Percentiles rank a stretch among this genome's conserved stretches.
phyloP scores from a whole-genome alignment of 805 yeast genomes.

The Monosporozyma unispora region DNA sequence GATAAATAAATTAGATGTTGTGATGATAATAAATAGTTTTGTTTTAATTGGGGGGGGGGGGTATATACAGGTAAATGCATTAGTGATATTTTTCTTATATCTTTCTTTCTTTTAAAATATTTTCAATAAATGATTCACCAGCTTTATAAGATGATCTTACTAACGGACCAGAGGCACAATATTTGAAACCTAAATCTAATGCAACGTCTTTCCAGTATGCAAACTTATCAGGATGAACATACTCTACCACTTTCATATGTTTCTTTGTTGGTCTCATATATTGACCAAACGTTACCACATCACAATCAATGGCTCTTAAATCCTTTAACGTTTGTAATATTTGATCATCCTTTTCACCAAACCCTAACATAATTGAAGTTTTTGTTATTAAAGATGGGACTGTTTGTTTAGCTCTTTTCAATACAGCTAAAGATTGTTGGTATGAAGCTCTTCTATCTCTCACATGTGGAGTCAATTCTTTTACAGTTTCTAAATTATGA shows the following conservation, averaged over 20 bases:
- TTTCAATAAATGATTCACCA: slow-evolving; percentile 95
- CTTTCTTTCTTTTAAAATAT: slow-evolving; percentile 69
- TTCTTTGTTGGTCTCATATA: slow-evolving; percentile 98
- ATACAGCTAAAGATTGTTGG: slow-evolving; percentile 73
- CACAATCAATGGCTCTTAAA: slow-evolving; percentile 68
- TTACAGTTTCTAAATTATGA: slow-evolving; percentile 94
- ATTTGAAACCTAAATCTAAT: slow-evolving; percentile 79
- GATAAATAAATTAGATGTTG: not conserved
- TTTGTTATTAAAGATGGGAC: slow-evolving; percentile 76
- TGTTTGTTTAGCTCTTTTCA: slow-evolving; percentile 69
- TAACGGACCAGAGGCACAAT: slow-evolving; percentile 95
- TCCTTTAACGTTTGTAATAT: slow-evolving; percentile 65
- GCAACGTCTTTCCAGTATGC: slow-evolving; percentile 89
- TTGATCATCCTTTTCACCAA: slow-evolving; percentile 94
- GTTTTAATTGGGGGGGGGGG: too few species aligned
- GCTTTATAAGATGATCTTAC: slow-evolving; percentile 97
- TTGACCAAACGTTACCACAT: slow-evolving; percentile 97
- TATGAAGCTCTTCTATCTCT: slow-evolving; percentile 96
- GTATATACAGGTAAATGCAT: not conserved
- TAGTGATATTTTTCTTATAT: not conserved
- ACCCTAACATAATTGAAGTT: slow-evolving; percentile 91
- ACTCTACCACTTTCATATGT: slow-evolving; percentile 96
- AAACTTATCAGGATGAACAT: slow-evolving; percentile 87
- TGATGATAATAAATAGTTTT: not conserved
- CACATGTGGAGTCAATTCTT: slow-evolving; percentile 85